Conservation (phyloP, 495 filamentous ascomycete genomes). For the Cairneyella variabilis region DNA sequence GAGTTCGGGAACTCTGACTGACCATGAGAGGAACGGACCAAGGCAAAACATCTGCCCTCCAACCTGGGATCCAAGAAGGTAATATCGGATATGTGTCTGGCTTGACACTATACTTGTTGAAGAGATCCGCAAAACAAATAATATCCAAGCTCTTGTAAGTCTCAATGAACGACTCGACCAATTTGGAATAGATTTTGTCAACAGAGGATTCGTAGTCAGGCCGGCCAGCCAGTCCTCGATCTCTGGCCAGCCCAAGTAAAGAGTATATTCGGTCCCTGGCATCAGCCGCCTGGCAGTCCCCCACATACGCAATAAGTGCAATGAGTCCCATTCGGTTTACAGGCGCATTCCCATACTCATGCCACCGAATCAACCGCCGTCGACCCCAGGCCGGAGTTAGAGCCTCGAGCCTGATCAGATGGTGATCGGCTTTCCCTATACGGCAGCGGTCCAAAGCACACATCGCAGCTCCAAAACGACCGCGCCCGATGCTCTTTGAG, state of each 20-base stretch:
- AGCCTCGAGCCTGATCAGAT: no score
- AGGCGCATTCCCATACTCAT: neutral
- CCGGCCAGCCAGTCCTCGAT: neutral
- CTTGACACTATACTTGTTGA: neutral
- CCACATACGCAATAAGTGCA: neutral
- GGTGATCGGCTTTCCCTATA: no score
- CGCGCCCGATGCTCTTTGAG: neutral
- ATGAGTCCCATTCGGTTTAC: neutral
- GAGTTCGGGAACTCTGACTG: neutral
- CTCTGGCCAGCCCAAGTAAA: neutral
- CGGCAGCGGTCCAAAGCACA: no score
- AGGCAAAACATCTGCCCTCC: neutral
- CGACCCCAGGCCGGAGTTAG: neutral
- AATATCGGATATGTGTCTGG: neutral
- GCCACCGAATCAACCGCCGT: neutral
- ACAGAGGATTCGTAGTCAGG: neutral
- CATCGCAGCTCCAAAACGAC: neutral
- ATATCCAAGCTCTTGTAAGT: slow-evolving; percentile 1
- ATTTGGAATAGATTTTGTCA: neutral
- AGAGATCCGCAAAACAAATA: slow-evolving; percentile 7
- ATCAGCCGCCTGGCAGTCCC: neutral
- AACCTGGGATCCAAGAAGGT: slow-evolving; percentile 6
- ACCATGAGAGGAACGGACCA: neutral
- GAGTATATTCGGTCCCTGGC: slow-evolving; percentile 2
- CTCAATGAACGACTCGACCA: neutral